Base-by-base conservation (phyloP, 2,329 filamentous ascomycete genomes). In the Didymella keratinophila region DNA sequence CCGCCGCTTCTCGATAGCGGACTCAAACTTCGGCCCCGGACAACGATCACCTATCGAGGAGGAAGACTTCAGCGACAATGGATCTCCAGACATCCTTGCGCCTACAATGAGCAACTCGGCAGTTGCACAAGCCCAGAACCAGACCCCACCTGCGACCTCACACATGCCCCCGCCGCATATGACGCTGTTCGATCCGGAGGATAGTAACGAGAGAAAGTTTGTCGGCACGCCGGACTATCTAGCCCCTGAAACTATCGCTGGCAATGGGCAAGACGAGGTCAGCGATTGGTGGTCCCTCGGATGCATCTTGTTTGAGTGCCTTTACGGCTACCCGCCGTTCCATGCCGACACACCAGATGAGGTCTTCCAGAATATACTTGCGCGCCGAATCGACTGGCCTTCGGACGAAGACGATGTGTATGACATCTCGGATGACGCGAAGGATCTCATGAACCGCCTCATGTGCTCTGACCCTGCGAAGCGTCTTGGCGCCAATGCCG, bases 241-340 rank as follows among this genome's bases (percentile, higher is more conserved):
- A 14, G 95, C 95, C 0, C 95, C 95, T 0, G 96, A 99, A 75
- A 99, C 96, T 0, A 96, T 99, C 72, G 93, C 92, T 65, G 95
- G 96, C 48, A 88, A 93, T 65, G 93, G 94, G 1, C 95, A 99
- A 76, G 95, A 99, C 71, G 94, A 98, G 76, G 95, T 94, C 66
- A 98, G 95, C 73, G 95, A 99, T 87, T 99, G 95, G 95, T 99
- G 95, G 95, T 98, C 95, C 21, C 84, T 99, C n/a, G 95, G 95
- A 0, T 99, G 96, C 76, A 98, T 99, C 68, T 81, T 98, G 77
- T 99, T 97, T 70, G 95, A 99, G 71, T 97, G 97, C 66, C 81
- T 99, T 2, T 98, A 92, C 71, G 95, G 95, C 1, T 89, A 92
- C 57, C 95, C 95, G 0, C 95, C 95, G 0, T 99, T 99, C 77